These are phyloP conservation scores for Xylaria palmicola DNA, from an alignment of 495 filamentous ascomycete species.

Conservation along the genomic window DNA sequence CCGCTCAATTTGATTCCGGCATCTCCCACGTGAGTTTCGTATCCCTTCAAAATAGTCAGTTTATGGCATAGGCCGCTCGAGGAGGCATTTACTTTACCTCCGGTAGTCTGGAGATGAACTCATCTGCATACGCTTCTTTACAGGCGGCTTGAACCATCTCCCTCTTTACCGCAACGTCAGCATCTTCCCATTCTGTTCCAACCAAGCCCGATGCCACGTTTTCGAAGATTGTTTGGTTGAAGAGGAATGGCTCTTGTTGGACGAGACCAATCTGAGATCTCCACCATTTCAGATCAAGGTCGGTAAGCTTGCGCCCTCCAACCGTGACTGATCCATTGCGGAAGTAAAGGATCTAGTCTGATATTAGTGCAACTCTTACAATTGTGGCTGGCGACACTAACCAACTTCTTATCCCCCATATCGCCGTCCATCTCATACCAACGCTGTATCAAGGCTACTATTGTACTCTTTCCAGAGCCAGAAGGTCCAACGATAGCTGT, in stretches of 20 bases:
- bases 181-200: conserved; percentile 60
- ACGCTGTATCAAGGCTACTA: conserved; percentile 62
- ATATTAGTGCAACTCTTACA: conserved; percentile 5
- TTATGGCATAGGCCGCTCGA: not conserved
- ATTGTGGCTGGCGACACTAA: conserved; percentile 23
- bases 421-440: conserved; percentile 60
- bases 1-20: conserved; percentile 60
- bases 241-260: conserved; percentile 69
- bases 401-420: conserved; percentile 48
- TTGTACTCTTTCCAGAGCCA: conserved; percentile 69
- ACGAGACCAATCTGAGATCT: conserved; percentile 64
- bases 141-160: conserved; percentile 59
- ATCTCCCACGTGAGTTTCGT: conserved; percentile 63
- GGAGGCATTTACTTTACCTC: conserved; percentile 37
- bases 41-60: conserved; percentile 40
- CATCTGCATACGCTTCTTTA: conserved; percentile 59
- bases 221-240: conserved; percentile 64
- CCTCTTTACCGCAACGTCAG: conserved; percentile 48
- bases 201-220: conserved; percentile 66
- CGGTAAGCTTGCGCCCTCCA: conserved; percentile 53
- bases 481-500: conserved; percentile 83
- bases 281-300: conserved; percentile 61
- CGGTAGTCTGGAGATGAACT: conserved; percentile 60
- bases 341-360: conserved; percentile 37
- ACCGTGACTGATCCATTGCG: conserved; percentile 51